These are phyloP conservation scores for Colletotrichum incanum DNA, from an alignment of 2,329 filamentous ascomycete species.

Conservation along the genomic window DNA sequence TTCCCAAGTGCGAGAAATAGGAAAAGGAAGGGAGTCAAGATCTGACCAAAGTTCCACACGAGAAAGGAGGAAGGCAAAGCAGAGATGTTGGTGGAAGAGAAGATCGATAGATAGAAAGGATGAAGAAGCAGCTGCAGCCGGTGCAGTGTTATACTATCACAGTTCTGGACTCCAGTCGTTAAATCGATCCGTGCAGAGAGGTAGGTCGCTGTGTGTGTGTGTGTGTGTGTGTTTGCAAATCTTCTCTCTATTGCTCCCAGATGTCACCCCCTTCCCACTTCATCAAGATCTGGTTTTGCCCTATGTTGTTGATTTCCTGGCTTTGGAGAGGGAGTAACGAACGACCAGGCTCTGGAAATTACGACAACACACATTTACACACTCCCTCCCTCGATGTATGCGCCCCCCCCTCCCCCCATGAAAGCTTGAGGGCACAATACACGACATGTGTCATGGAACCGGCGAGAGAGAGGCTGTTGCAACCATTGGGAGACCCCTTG, in stretches of 20 bases:
- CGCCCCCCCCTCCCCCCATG: conserved; percentile 7
- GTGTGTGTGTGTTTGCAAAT: conserved; percentile 13
- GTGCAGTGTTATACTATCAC: conserved; percentile 35
- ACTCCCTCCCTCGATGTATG: not conserved
- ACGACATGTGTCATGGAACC: conserved; percentile 25
- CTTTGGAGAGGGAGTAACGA: not conserved
- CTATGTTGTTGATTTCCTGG: not conserved
- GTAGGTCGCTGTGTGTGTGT: not conserved
- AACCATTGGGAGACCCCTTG: not conserved
- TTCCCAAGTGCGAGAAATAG: not conserved
- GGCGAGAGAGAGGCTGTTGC: conserved; percentile 13
- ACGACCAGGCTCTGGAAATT: conserved; percentile 21
- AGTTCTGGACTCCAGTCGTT: conserved; percentile 7
- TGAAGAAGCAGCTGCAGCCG: conserved; percentile 36
- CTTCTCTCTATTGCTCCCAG: not conserved
- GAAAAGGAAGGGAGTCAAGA: not conserved
- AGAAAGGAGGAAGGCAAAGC: not conserved
- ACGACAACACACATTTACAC: conserved; percentile 15
- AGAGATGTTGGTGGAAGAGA: not conserved
- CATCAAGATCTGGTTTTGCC: not conserved
- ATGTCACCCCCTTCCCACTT: conserved; percentile 1
- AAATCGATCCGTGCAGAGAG: conserved; percentile 22
- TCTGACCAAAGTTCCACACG: conserved; percentile 28
- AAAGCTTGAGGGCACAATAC: conserved; percentile 18
- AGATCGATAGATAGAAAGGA: not conserved